Base-by-base conservation (phyloP, 73 alveolate genomes). In the Uronychia binucleata region DNA sequence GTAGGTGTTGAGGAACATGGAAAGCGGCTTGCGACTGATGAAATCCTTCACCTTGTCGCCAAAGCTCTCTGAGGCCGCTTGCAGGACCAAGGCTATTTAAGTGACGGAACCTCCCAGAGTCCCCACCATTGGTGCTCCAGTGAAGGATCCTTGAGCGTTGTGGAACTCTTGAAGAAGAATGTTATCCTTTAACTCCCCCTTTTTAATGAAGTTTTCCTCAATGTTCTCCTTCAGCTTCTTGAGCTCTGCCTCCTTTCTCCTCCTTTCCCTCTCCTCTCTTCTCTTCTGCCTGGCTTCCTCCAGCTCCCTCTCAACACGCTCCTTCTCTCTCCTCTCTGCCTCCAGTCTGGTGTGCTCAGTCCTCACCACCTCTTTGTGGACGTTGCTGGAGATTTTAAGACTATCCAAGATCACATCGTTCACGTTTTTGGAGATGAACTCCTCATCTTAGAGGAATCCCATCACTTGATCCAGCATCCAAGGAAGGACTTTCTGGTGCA, bases 401-500 rank as follows among this genome's bases (percentile, higher is more conserved):
- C 82, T 85, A 28, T 87, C 83, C 79, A 82, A 86, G 60, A 93
- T 74, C 59, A 91, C 67, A 35, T 77, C 57, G 77, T 93, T 91
- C 31, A 83, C 58, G 32, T 90, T 88, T 27, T 57, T 86, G 30
- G 77, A 57, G 59, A 87, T 93, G 30, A 88, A 59, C 74, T 86
- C 86, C 78, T 94, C 92, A 60, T 89, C 93, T 30, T 79, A 80
- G 27, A 84, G 83, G 74, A 86, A 58, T 79, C 89, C 82, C 74
- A 81, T 87, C 31, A 94, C 76, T 5, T 87, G 83, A 59, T 89
- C 91, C 46, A 81, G 80, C 5, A 92, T 75, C 92, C 92, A 81
- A 0, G 97, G 98, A 8, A 80, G 34, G 58, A 91, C 82, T 31
- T 88, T 88, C 67, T 90, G 91, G 77, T 94, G 96, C 82, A 92